Percentiles rank a stretch among this genome's conserved stretches.
These are phyloP conservation scores for Arctium lappa DNA, from an alignment of 129 eudicot genomes.

Conservation along the genomic window DNA sequence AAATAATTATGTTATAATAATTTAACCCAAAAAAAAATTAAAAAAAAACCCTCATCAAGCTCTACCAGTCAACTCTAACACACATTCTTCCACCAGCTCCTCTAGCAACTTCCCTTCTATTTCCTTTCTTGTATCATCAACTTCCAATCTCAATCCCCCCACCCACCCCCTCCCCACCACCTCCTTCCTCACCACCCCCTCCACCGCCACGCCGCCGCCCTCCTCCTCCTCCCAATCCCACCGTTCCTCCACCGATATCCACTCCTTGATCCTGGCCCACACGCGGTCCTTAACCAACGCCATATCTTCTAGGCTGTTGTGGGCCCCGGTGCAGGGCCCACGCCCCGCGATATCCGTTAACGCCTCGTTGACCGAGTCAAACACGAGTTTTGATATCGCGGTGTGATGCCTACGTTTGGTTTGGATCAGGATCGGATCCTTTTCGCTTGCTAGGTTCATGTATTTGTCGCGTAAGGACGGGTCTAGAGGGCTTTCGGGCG, in stretches of 20 bases:
- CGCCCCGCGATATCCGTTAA: slow-evolving; percentile 46
- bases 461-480: slow-evolving; percentile 71
- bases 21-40: neutral
- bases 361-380: slow-evolving; percentile 75
- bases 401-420: slow-evolving; percentile 53
- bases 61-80: slow-evolving; percentile 56
- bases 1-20: slow-evolving; percentile 29
- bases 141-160: slow-evolving; percentile 53
- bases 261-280: slow-evolving; percentile 62
- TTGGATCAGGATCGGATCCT: slow-evolving; percentile 42
- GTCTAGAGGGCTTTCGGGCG: slow-evolving; percentile 82
- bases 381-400: slow-evolving; percentile 62
- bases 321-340: slow-evolving; percentile 28
- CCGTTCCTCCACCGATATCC: slow-evolving; percentile 50
- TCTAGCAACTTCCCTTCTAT: slow-evolving; percentile 79
- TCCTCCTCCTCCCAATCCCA: slow-evolving; percentile 38
- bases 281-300: slow-evolving; percentile 45
- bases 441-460: slow-evolving; percentile 37
- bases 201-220: slow-evolving; percentile 52
- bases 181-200: slow-evolving; percentile 66
- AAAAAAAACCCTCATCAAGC: slow-evolving; percentile 20
- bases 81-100: slow-evolving; percentile 72
- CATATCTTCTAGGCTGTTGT: slow-evolving; percentile 11
- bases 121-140: slow-evolving; percentile 54
- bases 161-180: slow-evolving; percentile 78